These are phyloP conservation scores for Filosporella fistucella DNA, from an alignment of 495 filamentous ascomycete species.

Conservation along the genomic window DNA sequence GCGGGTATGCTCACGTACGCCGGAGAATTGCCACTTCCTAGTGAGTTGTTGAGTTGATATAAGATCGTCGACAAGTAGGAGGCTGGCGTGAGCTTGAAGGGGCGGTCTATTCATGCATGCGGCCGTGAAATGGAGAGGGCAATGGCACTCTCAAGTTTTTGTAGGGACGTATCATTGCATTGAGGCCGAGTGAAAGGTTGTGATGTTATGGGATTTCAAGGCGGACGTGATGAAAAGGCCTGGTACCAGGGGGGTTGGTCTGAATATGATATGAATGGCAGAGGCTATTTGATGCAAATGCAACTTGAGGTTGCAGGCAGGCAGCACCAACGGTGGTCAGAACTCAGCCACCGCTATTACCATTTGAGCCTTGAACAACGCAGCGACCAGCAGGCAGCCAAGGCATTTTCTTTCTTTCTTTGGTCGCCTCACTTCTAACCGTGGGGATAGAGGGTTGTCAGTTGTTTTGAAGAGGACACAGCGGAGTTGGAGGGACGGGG, in stretches of 20 bases:
- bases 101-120: constrained; percentile 6
- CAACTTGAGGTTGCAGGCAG: constrained; percentile 1
- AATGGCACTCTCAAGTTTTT: constrained; percentile 16
- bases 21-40: background rate
- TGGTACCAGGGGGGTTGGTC: background rate
- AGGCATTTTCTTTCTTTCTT: constrained; percentile 2
- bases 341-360: constrained; percentile 11
- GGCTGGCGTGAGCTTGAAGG: background rate
- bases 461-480: background rate
- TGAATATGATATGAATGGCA: background rate
- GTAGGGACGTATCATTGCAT: constrained; percentile 22
- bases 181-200: background rate
- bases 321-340: constrained; percentile 2
- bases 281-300: constrained; percentile 2
- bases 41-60: background rate
- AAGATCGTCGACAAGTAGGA: constrained; percentile 8
- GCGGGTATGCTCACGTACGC: background rate
- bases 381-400: constrained; percentile 8
- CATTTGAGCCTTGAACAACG: constrained; percentile 9
- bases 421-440: constrained; percentile 4
- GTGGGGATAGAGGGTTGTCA: background rate
- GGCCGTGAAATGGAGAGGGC: constrained; percentile 13
- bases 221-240: constrained; percentile 12
- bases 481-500: background rate
- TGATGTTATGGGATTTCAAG: constrained; percentile 5